Percentiles rank a stretch among this genome's conserved stretches.
These are phyloP conservation scores for Neophaeococcomyces mojaviensis DNA, from an alignment of 2,329 filamentous ascomycete species.

Conservation along the genomic window DNA sequence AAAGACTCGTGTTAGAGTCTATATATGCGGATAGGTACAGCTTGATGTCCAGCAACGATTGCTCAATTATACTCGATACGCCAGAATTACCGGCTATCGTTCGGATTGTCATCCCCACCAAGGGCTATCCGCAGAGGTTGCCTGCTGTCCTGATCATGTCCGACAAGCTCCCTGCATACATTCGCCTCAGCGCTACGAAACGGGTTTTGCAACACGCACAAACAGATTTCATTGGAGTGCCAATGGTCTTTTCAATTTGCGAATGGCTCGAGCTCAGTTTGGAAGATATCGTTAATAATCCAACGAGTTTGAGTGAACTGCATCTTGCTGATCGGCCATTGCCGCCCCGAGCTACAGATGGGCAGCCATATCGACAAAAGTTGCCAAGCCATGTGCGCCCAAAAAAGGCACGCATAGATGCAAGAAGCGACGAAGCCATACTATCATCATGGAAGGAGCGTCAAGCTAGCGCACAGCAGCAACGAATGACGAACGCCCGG, in stretches of 20 bases:
- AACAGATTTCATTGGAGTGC: constrained; percentile 67
- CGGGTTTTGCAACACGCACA: constrained; percentile 65
- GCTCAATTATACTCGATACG: constrained; percentile 59
- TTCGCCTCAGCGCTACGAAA: constrained; percentile 79
- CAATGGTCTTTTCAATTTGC: constrained; percentile 82
- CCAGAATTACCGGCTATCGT: constrained; percentile 26
- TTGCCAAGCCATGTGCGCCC: not conserved
- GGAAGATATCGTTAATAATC: constrained; percentile 72
- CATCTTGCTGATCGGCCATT: constrained; percentile 48
- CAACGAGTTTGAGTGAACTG: constrained; percentile 76
- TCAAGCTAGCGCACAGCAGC: constrained; percentile 58
- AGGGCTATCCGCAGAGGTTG: constrained; percentile 58
- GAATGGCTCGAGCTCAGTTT: constrained; percentile 89
- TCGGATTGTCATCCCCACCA: constrained; percentile 63
- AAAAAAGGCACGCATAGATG: constrained; percentile 9
- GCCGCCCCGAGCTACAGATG: not conserved
- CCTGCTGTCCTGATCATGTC: constrained; percentile 60
- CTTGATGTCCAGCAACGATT: constrained; percentile 54
- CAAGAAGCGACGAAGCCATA: constrained; percentile 35
- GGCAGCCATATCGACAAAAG: not conserved
- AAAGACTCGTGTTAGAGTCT: constrained; percentile 73
- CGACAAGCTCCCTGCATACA: constrained; percentile 66
- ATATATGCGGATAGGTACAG: constrained; percentile 73
- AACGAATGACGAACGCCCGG: constrained; percentile 67
- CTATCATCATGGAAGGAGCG: constrained; percentile 59